Conservation (phyloP, 179 eudicot species). For the Carnegiea gigantea region DNA sequence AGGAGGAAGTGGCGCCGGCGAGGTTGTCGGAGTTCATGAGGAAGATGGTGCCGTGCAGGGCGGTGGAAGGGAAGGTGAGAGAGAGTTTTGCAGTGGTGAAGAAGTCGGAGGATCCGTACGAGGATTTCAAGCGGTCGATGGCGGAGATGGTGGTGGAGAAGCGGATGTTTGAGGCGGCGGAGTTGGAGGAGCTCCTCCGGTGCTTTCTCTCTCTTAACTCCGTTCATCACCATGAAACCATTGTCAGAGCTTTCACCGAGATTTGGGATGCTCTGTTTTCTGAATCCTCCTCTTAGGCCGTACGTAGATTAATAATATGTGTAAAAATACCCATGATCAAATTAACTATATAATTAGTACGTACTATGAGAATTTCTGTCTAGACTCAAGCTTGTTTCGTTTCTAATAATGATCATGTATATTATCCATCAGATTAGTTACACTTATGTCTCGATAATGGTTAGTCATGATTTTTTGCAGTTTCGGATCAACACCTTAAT, state of each 20-base stretch:
- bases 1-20: constrained; percentile 26
- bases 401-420: not conserved
- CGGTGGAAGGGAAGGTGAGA: constrained; percentile 73
- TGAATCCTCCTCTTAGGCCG: not conserved
- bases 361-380: not conserved
- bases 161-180: constrained; percentile 57
- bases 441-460: not conserved
- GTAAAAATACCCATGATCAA: too few relatives aligned
- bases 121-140: constrained; percentile 80
- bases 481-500: not conserved
- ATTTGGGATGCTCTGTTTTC: constrained; percentile 61
- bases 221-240: constrained; percentile 46
- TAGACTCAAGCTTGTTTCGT: not conserved
- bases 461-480: not conserved
- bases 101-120: constrained; percentile 65
- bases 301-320: not conserved
- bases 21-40: constrained; percentile 58
- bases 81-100: constrained; percentile 84
- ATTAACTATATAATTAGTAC: too few relatives aligned
- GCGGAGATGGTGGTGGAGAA: constrained; percentile 90
- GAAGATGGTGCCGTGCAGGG: constrained; percentile 54
- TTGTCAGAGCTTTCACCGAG: constrained; percentile 72
- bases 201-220: constrained; percentile 73
- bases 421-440: not conserved
- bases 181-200: constrained; percentile 63